These are phyloP conservation scores for Mariannaea elegans DNA, from an alignment of 2,329 filamentous ascomycete genomes.

Conservation along the genomic window DNA sequence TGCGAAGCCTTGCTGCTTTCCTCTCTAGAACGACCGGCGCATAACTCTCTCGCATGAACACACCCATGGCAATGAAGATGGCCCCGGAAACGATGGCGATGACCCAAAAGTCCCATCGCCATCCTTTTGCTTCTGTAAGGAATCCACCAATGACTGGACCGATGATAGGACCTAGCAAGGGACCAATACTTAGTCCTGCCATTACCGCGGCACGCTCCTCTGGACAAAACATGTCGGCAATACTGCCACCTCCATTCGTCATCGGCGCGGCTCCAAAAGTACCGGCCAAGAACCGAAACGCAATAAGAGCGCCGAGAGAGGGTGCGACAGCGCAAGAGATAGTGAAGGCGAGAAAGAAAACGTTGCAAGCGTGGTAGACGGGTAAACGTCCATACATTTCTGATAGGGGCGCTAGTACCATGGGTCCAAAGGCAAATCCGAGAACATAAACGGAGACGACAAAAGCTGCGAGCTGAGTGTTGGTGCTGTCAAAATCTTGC, in stretches of 20 bases:
- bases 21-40: constrained; percentile 46
- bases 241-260: constrained; percentile 63
- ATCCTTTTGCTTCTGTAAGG: constrained; percentile 67
- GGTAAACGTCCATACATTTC: constrained; percentile 58
- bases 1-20: constrained; percentile 49
- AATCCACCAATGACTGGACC: constrained; percentile 62
- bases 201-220: constrained; percentile 54
- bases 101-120: constrained; percentile 71
- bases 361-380: constrained; percentile 54
- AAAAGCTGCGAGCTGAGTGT: constrained; percentile 40
- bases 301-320: constrained; percentile 52
- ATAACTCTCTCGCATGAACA: constrained; percentile 50
- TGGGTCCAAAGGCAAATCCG: constrained; percentile 59
- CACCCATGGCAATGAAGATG: constrained; percentile 42
- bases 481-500: constrained; percentile 56
- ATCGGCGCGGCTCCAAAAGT: constrained; percentile 61
- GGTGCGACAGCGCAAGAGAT: constrained; percentile 50
- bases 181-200: constrained; percentile 66
- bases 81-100: constrained; percentile 61
- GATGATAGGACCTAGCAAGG: constrained; percentile 49
- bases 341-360: constrained; percentile 50
- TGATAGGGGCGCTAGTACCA: constrained; percentile 57
- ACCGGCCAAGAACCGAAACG: constrained; percentile 62
- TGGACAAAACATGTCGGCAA: constrained; percentile 44
- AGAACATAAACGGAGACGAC: constrained; percentile 58